A percentile compares a stretch with the other conserved stretches of the same genome.
phyloP scores from a whole-genome alignment of 78 protist genomes.

The Cavenderia fasciculata region DNA sequence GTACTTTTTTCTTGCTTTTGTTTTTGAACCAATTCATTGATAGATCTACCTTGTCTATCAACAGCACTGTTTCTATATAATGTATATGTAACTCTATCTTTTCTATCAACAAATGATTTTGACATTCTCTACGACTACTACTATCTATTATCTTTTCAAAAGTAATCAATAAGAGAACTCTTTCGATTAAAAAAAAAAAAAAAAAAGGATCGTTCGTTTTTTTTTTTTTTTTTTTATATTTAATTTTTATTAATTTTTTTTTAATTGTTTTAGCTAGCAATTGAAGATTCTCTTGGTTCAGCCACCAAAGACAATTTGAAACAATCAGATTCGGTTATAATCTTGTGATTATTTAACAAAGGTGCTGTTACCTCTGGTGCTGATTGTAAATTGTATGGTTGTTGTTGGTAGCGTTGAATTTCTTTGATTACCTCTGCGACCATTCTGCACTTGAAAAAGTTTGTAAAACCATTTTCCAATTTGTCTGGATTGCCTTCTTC shows the following conservation, averaged over 20 bases:
- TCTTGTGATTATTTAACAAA: conserved; percentile 23
- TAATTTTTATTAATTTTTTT: too few relatives aligned
- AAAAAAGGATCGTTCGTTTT: too few relatives aligned
- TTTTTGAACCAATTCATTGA: conserved; percentile 13
- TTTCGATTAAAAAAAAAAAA: too few relatives aligned
- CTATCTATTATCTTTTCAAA: too few relatives aligned
- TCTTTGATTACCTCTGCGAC: conserved; percentile 71
- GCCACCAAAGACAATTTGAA: conserved; percentile 47
- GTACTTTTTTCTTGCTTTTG: neutral
- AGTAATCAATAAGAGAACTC: too few relatives aligned
- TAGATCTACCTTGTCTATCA: conserved; percentile 31
- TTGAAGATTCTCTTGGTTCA: conserved; percentile 80
- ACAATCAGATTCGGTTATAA: conserved; percentile 20
- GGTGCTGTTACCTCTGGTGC: conserved; percentile 2
- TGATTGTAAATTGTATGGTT: conserved; percentile 35
- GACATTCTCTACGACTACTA: too few relatives aligned
- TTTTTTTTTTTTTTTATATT: too few relatives aligned
- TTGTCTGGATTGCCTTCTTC: conserved; percentile 86
- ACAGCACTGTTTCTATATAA: neutral
- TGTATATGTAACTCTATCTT: conserved; percentile 24
- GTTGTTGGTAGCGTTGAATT: conserved; percentile 56
- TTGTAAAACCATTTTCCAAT: conserved; percentile 70
- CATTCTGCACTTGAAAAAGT: conserved; percentile 77
- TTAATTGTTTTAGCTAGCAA: neutral
- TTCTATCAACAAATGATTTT: conserved; percentile 39